A percentile compares a stretch with the other conserved stretches of the same genome.
phyloP scores from a whole-genome alignment of 2,329 filamentous ascomycete species.

The Apiospora saccharicola region DNA sequence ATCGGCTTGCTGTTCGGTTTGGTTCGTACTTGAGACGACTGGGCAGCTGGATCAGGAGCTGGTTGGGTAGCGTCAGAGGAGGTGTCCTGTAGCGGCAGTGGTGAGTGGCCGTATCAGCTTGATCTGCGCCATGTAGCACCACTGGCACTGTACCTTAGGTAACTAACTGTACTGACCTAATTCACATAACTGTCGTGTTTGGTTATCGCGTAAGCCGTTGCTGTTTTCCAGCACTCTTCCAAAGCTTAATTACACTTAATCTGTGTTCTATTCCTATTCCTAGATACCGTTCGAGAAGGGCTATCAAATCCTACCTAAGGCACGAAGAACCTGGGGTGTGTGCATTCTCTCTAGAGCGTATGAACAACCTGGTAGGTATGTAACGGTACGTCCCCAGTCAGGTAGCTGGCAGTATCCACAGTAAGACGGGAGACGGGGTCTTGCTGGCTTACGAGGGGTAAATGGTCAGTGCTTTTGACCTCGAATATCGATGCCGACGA shows the following conservation, averaged over 20 bases:
- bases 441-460: conserved; percentile 14
- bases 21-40: conserved; percentile 8
- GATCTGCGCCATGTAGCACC: not conserved
- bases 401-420: conserved; percentile 1
- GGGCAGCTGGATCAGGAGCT: conserved; percentile 9
- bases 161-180: too few species aligned
- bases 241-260: too few species aligned
- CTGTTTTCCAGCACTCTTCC: too few species aligned
- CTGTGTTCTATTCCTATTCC: too few species aligned
- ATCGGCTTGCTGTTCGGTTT: not conserved
- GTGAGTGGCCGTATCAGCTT: conserved; percentile 8
- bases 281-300: too few species aligned
- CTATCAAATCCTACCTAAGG: too few species aligned
- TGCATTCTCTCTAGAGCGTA: too few species aligned
- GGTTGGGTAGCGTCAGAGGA: not conserved
- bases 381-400: not conserved
- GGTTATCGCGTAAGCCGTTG: too few species aligned
- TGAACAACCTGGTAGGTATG: not conserved
- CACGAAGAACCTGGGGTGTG: too few species aligned
- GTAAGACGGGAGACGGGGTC: not conserved
- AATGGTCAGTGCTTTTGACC: conserved; percentile 9
- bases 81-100: not conserved
- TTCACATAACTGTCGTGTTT: too few species aligned
- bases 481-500: not conserved
- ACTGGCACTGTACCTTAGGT: not conserved